Evolutionary conservation across 2,329 filamentous ascomycete genomes (phyloP).

Genomic region (Aspergillus caelatus): DNA sequence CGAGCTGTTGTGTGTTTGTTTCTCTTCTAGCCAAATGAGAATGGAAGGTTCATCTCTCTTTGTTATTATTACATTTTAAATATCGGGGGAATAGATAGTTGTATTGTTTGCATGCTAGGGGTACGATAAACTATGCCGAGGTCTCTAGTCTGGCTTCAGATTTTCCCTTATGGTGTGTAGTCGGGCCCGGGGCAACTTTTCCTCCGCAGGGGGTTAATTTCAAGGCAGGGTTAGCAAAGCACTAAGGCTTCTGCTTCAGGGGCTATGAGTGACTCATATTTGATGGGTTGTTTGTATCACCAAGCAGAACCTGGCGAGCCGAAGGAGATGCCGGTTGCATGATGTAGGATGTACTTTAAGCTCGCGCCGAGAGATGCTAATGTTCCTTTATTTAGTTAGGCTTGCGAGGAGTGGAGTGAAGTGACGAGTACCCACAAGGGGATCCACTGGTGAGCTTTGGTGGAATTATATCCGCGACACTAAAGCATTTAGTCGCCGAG

Average conservation of each 20-base stretch:
- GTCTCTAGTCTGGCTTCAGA: too few species aligned
- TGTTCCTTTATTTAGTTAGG: not conserved
- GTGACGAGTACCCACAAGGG: not conserved
- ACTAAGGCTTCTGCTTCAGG: too few species aligned
- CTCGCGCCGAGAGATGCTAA: not conserved
- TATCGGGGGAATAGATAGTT: rapidly evolving
- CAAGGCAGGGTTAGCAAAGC: too few species aligned
- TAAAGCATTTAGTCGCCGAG: not conserved
- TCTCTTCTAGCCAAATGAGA: not conserved
- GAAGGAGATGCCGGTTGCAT: not conserved
- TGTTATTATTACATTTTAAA: not conserved
- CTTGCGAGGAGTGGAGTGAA: not conserved
- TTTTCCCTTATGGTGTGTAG: too few species aligned
- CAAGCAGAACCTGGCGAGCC: not conserved
- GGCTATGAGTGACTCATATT: too few species aligned
- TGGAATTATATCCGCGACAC: not conserved
- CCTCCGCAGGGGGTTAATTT: too few species aligned
- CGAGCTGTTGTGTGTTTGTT: not conserved
- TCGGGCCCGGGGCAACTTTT: too few species aligned
- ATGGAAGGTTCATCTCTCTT: too few species aligned
- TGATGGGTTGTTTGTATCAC: too few species aligned
- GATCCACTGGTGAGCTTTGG: not conserved
- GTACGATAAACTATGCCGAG: too few species aligned
- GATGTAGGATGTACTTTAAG: not conserved
- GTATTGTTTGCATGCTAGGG: too few species aligned